These are phyloP conservation scores for Elaphomyces granulatus DNA, from an alignment of 495 filamentous ascomycete species.

Conservation along the genomic window DNA sequence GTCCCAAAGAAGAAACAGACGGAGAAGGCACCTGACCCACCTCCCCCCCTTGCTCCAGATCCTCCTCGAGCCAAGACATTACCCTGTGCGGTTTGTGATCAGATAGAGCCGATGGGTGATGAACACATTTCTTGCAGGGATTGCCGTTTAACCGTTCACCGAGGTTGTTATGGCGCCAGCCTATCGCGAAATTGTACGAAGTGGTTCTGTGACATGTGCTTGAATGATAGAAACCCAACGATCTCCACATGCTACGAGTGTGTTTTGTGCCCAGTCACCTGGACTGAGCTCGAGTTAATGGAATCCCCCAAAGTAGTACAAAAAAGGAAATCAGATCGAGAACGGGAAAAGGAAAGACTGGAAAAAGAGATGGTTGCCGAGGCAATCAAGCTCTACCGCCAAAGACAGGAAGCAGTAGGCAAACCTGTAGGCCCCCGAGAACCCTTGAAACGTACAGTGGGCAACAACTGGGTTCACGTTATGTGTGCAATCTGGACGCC, in stretches of 20 bases:
- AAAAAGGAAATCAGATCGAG: slow-evolving; percentile 89
- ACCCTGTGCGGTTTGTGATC: slow-evolving; percentile 72
- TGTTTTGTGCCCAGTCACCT: slow-evolving; percentile 65
- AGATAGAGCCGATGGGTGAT: slow-evolving; percentile 55
- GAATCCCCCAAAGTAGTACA: slow-evolving; percentile 70
- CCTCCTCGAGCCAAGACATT: slow-evolving; percentile 60
- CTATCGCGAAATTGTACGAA: slow-evolving; percentile 56
- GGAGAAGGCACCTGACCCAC: slow-evolving; percentile 40
- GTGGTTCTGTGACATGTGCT: slow-evolving; percentile 93
- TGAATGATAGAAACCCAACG: slow-evolving; percentile 76
- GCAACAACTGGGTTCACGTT: slow-evolving; percentile 98
- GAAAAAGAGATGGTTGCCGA: slow-evolving; percentile 68
- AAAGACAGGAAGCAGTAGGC: slow-evolving; percentile 69
- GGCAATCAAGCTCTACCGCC: slow-evolving; percentile 62
- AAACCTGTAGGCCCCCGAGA: slow-evolving; percentile 73
- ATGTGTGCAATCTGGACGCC: slow-evolving; percentile 82
- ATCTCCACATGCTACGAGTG: slow-evolving; percentile 87
- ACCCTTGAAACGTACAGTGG: slow-evolving; percentile 77
- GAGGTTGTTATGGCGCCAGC: slow-evolving; percentile 75
- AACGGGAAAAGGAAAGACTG: slow-evolving; percentile 71
- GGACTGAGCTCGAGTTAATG: slow-evolving; percentile 65
- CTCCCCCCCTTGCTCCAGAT: slow-evolving; percentile 49
- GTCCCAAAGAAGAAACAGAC: slow-evolving; percentile 46
- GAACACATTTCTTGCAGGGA: slow-evolving; percentile 64
- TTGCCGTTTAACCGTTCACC: slow-evolving; percentile 87